A percentile compares a stretch with the other conserved stretches of the same genome.
Conservation (phyloP, 495 filamentous ascomycete species). For the Immersiella caudata region DNA sequence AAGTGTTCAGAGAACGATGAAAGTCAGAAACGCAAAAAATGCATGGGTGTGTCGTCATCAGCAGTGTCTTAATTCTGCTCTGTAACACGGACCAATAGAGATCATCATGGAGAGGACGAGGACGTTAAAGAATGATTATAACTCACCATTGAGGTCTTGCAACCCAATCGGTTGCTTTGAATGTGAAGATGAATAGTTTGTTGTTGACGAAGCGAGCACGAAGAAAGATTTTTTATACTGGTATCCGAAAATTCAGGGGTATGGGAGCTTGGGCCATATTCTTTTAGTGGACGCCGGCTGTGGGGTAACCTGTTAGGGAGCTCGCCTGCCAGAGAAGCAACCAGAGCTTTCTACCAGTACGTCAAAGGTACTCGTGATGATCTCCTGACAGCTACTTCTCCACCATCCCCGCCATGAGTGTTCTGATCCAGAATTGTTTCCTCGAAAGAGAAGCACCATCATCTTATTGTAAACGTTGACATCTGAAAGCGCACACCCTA, state of each 20-base stretch:
- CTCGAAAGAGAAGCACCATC: neutral
- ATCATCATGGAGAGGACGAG: constrained; percentile 69
- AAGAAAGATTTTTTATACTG: too few species aligned
- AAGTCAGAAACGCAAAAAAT: constrained; percentile 85
- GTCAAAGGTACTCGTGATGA: constrained; percentile 5
- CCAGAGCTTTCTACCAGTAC: constrained; percentile 32
- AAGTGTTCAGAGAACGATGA: constrained; percentile 1
- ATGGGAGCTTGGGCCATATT: too few species aligned
- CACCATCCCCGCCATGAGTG: neutral
- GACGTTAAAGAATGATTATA: neutral
- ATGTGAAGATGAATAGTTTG: neutral
- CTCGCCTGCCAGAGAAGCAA: too few species aligned
- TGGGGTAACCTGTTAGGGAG: too few species aligned
- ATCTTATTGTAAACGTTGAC: neutral
- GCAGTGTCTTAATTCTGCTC: constrained; percentile 97
- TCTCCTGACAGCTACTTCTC: constrained; percentile 6
- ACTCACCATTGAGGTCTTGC: neutral
- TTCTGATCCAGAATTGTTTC: neutral
- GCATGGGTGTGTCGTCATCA: constrained; percentile 76
- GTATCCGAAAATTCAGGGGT: too few species aligned
- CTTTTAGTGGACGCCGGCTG: too few species aligned
- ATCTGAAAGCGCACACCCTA: constrained; percentile 8
- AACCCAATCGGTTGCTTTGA: neutral
- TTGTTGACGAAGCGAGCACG: constrained; percentile 15
- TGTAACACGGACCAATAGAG: constrained; percentile 98